A percentile compares a stretch with the other conserved stretches of the same genome.
These are phyloP conservation scores for Puccinellia tenuiflora DNA, from an alignment of 176 grass and related monocot genomes.

Conservation along the genomic window DNA sequence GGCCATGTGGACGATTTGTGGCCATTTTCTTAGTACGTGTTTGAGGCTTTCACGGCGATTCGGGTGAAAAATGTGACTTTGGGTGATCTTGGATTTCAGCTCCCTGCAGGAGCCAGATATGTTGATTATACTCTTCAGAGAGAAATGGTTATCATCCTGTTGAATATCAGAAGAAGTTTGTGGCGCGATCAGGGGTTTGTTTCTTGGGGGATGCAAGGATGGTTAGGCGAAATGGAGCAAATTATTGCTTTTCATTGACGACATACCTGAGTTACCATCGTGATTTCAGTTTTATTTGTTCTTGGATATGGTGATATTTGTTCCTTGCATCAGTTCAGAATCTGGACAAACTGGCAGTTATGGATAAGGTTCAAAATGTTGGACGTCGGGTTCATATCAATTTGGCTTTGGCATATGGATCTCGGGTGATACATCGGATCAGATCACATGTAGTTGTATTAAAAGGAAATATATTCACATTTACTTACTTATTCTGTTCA, in stretches of 20 bases:
- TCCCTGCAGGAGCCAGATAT: not conserved
- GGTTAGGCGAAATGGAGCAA: not conserved
- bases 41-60: not conserved
- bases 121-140: not conserved
- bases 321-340: not conserved
- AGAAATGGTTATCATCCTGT: not conserved
- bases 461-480: not conserved
- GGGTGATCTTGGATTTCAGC: not conserved
- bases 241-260: not conserved
- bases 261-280: not conserved
- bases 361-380: not conserved
- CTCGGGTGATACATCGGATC: not conserved
- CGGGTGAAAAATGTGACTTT: not conserved
- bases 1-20: slow-evolving; percentile 2
- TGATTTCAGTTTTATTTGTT: not conserved
- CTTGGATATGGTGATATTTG: not conserved
- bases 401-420: not conserved
- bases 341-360: not conserved
- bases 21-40: not conserved
- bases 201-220: not conserved
- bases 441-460: not conserved
- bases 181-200: not conserved
- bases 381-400: not conserved
- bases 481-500: not conserved
- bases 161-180: not conserved